A percentile compares a stretch with the other conserved stretches of the same genome.
phyloP scores from a whole-genome alignment of 805 yeast genomes.

The Candida patagonica region DNA sequence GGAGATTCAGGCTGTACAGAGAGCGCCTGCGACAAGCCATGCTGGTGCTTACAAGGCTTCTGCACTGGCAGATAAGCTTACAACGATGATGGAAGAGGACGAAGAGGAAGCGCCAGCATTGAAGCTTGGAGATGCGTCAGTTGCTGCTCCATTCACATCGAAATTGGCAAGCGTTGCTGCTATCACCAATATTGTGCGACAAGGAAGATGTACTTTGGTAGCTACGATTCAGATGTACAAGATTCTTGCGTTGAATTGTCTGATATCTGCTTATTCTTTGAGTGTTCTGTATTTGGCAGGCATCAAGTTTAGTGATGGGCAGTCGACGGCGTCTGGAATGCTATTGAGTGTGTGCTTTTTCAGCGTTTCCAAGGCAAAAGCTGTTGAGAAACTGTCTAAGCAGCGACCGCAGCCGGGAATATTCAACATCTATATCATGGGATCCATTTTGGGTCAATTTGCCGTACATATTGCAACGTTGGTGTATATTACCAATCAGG shows the following conservation, averaged over 20 bases:
- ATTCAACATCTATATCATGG: constrained; percentile 93
- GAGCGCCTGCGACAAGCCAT: constrained; percentile 27
- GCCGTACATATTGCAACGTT: constrained; percentile 81
- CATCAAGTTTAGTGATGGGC: constrained; percentile 96
- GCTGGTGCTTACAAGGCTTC: constrained; percentile 33
- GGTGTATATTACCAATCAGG: constrained; percentile 73
- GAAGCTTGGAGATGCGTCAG: constrained; percentile 96
- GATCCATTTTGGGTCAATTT: constrained; percentile 93
- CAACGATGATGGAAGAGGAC: constrained; percentile 49
- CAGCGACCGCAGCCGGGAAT: constrained; percentile 97
- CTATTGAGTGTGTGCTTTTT: constrained; percentile 88
- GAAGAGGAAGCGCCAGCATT: constrained; percentile 80
- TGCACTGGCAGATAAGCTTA: constrained; percentile 54
- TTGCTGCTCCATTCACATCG: constrained; percentile 98
- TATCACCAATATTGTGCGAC: constrained; percentile 88
- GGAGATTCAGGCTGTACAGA: constrained; percentile 37
- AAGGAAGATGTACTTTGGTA: constrained; percentile 96
- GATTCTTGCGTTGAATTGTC: constrained; percentile 91
- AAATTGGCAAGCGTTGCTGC: constrained; percentile 87
- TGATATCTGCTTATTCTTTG: constrained; percentile 91
- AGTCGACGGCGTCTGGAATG: constrained; percentile 93
- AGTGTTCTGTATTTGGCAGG: constrained; percentile 94
- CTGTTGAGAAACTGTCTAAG: constrained; percentile 78
- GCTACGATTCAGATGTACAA: constrained; percentile 99
- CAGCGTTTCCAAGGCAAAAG: constrained; percentile 89